Percentiles rank a stretch among this genome's conserved stretches.
These are phyloP conservation scores for Tillandsia leiboldiana DNA, from an alignment of 176 grass and related monocot species.

Conservation along the genomic window DNA sequence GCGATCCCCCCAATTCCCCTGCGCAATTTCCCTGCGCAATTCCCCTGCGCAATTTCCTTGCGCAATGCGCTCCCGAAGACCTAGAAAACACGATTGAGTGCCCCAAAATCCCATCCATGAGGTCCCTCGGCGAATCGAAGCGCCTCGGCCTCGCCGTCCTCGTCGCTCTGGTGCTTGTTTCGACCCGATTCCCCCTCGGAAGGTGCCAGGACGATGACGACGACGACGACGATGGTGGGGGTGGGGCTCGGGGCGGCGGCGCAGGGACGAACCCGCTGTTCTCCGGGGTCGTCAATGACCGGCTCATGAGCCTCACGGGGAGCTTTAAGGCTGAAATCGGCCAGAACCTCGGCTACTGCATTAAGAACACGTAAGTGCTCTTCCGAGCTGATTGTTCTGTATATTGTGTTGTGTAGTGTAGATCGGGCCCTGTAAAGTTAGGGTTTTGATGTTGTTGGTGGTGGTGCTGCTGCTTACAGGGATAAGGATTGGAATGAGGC, in stretches of 20 bases:
- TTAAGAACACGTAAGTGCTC: constrained; percentile 50
- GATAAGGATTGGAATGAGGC: constrained; percentile 67
- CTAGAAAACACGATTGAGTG: too few relatives aligned
- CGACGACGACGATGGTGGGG: not conserved
- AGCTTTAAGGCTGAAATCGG: constrained; percentile 37
- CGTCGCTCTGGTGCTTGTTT: constrained; percentile 6
- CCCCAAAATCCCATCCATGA: not conserved
- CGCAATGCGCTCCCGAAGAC: not conserved
- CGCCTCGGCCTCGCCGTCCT: not conserved
- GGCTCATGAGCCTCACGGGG: constrained; percentile 35
- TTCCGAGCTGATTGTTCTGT: not conserved
- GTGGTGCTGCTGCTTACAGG: constrained; percentile 14
- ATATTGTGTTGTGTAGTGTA: not conserved
- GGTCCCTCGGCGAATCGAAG: not conserved
- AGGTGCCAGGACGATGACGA: constrained; percentile 7
- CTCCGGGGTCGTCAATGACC: constrained; percentile 18
- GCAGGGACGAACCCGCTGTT: constrained; percentile 14
- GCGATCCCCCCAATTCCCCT: not conserved
- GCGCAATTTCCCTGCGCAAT: not conserved
- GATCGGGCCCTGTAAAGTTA: not conserved
- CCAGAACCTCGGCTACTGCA: constrained; percentile 54
- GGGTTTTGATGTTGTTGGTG: not conserved
- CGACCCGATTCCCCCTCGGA: constrained; percentile 5
- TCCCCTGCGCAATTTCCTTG: not conserved
- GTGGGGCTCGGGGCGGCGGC: constrained; percentile 7